Evolutionary conservation across 179 eudicot genomes (phyloP), one percentile per base, ranked within the genome.

Genomic region (Silene noctiflora): DNA sequence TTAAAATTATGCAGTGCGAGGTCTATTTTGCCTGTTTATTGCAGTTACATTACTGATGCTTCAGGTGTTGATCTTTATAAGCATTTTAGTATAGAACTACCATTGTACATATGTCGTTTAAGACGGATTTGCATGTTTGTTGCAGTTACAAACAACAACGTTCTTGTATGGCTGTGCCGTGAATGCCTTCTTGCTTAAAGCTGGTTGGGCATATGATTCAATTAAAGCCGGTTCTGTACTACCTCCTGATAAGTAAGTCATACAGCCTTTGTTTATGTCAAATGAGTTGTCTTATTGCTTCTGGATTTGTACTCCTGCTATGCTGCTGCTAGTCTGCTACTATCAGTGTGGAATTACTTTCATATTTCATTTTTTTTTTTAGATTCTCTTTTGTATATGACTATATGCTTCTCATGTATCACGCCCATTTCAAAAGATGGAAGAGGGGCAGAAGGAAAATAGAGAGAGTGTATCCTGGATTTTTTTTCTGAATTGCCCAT

Each of bases 151-250:
- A 76, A 89, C 98, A 22, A 79, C 89, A 59, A 84, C 85, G 78
- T 94, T 92, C 85, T 85, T 94, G 88, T 94, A 92, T 81, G 98
- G 94, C 0, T 91, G 98, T 83, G 94, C 93, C 39, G 93, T 86
- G 71, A 83, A 87, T 75, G 93, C 98, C 76, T 85, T 78, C 82
- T 67, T 94, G 59, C 93, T 94, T 72, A 83, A 81, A 75, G 84
- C 82, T 79, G 83, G 86, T 71, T 94, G 98, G 98, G 91, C 87
- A 17, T 82, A 82, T 72, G 93, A 92, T 83, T 94, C 98, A 24
- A 73, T 94, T 55, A 79, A 75, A 59, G 89, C 85, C 20, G 95
- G 97, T 78, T 83, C 84, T 48, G 86, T 90, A 59, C 83, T 94
- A 77, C 90, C 84, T 22, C 90, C 93, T 7, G 80, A 85, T 51